phyloP scores from a whole-genome alignment of 148 eudicot species.

The Suaeda aralocaspica region DNA sequence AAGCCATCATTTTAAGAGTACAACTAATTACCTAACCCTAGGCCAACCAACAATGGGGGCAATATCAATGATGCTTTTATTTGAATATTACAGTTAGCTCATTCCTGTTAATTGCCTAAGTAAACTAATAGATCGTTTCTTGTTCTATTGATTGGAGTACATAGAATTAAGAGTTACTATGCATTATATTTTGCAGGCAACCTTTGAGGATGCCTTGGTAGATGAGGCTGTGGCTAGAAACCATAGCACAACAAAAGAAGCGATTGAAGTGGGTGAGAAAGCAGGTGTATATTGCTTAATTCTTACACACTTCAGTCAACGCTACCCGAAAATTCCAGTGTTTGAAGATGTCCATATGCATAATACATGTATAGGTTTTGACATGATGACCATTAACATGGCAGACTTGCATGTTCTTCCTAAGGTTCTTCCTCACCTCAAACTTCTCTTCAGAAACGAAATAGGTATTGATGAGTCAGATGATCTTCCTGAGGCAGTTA shows the following conservation, averaged over 20 bases:
- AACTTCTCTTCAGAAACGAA: constrained; percentile 66
- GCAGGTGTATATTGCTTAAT: constrained; percentile 83
- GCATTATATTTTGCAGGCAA: constrained; percentile 53
- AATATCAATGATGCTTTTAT: not conserved
- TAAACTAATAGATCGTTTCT: not conserved
- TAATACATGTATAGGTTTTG: constrained; percentile 81
- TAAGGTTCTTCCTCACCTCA: constrained; percentile 63
- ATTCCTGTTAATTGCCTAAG: not conserved
- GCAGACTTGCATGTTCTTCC: constrained; percentile 81
- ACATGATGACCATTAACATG: constrained; percentile 86
- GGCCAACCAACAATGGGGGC: not conserved
- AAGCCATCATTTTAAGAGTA: no score
- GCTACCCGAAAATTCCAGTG: constrained; percentile 92
- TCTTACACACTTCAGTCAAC: constrained; percentile 93
- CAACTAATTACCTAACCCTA: no score
- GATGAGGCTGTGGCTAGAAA: constrained; percentile 91
- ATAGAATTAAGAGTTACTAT: not conserved
- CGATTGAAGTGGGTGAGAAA: constrained; percentile 69
- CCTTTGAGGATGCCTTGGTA: constrained; percentile 79
- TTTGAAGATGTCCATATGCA: constrained; percentile 74
- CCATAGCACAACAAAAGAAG: constrained; percentile 92
- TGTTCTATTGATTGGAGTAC: not conserved
- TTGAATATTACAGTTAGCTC: not conserved
- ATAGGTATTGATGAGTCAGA: constrained; percentile 66
- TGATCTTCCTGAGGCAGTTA: constrained; percentile 34